Evolutionary conservation across 768 basidiomycete genomes (phyloP).

Genomic region (Rhodotorula taiwanensis): DNA sequence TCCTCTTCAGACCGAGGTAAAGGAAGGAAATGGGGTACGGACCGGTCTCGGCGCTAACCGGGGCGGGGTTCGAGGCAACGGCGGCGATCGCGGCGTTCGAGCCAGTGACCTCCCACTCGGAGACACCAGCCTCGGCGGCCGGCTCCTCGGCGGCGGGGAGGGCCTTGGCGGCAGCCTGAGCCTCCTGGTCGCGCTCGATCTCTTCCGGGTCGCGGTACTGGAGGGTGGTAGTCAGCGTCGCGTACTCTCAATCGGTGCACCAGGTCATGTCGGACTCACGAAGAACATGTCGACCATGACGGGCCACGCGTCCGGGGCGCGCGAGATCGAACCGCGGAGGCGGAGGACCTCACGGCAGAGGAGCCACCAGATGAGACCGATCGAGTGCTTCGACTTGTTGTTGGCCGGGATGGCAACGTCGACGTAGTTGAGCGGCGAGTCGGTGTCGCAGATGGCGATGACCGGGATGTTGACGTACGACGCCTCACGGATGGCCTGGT

Average conservation of each 20-base stretch:
- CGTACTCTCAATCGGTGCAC: neutral
- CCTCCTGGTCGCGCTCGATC: constrained; percentile 94
- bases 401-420: constrained; percentile 98
- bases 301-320: constrained; percentile 88
- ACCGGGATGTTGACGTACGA: constrained; percentile 99
- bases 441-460: constrained; percentile 97
- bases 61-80: constrained; percentile 54
- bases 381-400: constrained; percentile 97
- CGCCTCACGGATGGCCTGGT: constrained; percentile 99
- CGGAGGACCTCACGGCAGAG: constrained; percentile 95
- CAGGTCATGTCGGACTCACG: constrained; percentile 14
- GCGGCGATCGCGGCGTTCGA: constrained; percentile 67
- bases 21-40: constrained; percentile 20
- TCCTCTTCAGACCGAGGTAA: constrained; percentile 41
- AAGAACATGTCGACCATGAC: constrained; percentile 66
- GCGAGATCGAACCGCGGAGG: constrained; percentile 84
- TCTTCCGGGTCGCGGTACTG: constrained; percentile 99
- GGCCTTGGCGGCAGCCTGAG: constrained; percentile 78
- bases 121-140: constrained; percentile 45
- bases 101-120: constrained; percentile 58
- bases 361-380: constrained; percentile 96
- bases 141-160: constrained; percentile 53
- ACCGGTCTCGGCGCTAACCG: constrained; percentile 56
- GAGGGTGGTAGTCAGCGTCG: constrained; percentile 47
- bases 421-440: constrained; percentile 94